phyloP scores from a whole-genome alignment of 1,284 basidiomycete genomes.

The Pseudozyma tsukubaensis region DNA sequence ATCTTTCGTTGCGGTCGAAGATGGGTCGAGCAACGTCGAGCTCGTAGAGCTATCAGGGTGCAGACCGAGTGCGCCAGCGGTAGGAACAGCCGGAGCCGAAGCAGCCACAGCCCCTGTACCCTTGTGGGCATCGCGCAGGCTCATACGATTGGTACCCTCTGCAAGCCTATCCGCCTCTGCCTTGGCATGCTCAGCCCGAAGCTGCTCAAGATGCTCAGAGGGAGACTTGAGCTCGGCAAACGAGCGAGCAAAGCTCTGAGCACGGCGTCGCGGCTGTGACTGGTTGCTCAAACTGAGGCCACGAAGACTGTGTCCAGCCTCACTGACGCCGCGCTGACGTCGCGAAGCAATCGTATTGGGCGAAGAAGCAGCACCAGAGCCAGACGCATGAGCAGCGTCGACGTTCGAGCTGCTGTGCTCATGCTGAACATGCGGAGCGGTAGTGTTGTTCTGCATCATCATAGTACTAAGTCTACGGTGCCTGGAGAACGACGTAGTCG shows the following conservation, averaged over 20 bases:
- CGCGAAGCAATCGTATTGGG: conserved; percentile 8
- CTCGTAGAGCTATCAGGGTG: conserved; percentile 4
- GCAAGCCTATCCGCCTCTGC: conserved; percentile 24
- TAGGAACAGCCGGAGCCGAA: conserved; percentile 15
- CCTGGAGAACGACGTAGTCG: conserved; percentile 36
- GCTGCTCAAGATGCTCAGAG: conserved; percentile 35
- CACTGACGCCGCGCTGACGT: conserved; percentile 33
- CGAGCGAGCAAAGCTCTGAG: conserved; percentile 45
- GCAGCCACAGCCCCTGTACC: not conserved
- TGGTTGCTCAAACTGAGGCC: not conserved
- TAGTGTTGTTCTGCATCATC: conserved; percentile 29
- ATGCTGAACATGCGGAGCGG: conserved; percentile 1
- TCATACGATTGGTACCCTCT: conserved; percentile 27
- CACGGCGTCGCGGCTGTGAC: conserved; percentile 30
- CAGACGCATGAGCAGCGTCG: not conserved
- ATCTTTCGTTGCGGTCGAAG: conserved; percentile 9
- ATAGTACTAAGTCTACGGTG: conserved; percentile 39
- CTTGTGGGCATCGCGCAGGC: conserved; percentile 13
- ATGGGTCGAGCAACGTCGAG: conserved; percentile 7
- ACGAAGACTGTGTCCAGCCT: conserved; percentile 6
- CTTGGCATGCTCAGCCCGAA: conserved; percentile 34
- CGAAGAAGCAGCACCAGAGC: conserved; percentile 2
- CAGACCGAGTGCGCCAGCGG: conserved; percentile 16
- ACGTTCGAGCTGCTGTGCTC: conserved; percentile 3
- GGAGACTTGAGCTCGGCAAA: conserved; percentile 48